phyloP scores from a whole-genome alignment of 257 asterid genomes.

The Solanum pinnatisectum region DNA sequence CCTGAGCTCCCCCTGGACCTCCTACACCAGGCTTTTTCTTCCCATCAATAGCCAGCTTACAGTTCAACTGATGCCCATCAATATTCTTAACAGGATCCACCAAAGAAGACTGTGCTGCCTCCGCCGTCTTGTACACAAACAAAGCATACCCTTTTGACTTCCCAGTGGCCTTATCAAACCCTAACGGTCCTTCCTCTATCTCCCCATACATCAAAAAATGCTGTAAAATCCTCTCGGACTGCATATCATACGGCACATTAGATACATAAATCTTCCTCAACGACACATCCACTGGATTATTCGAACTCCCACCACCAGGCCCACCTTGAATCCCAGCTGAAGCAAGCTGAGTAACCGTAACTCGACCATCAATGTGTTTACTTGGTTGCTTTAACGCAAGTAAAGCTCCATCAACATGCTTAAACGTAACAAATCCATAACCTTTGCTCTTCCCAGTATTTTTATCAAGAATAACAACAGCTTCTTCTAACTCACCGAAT shows the following conservation, averaged over 20 bases:
- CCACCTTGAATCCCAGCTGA: conserved; percentile 63
- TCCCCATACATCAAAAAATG: conserved; percentile 77
- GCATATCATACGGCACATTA: conserved; percentile 74
- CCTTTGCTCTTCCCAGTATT: conserved; percentile 73
- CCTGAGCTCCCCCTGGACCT: conserved; percentile 32
- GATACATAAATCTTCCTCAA: conserved; percentile 70
- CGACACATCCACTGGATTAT: conserved; percentile 49
- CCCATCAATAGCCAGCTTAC: conserved; percentile 75
- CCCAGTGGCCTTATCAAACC: conserved; percentile 79
- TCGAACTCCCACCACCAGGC: conserved; percentile 31
- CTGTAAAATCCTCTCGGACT: conserved; percentile 56
- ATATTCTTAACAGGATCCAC: conserved; percentile 60
- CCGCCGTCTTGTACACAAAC: conserved; percentile 69
- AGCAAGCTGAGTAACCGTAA: conserved; percentile 80
- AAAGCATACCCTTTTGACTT: conserved; percentile 77
- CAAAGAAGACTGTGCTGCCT: conserved; percentile 60
- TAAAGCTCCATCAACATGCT: conserved; percentile 67
- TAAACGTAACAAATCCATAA: conserved; percentile 68
- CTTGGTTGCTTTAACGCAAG: conserved; percentile 77
- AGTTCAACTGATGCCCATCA: conserved; percentile 68
- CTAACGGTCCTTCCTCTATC: conserved; percentile 86
- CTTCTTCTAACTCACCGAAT: conserved; percentile 74
- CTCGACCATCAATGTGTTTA: conserved; percentile 70
- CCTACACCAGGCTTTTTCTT: conserved; percentile 44
- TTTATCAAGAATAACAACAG: conserved; percentile 68